Conservation (phyloP, 176 grass and related monocot species). For the Neostapfia colusana region DNA sequence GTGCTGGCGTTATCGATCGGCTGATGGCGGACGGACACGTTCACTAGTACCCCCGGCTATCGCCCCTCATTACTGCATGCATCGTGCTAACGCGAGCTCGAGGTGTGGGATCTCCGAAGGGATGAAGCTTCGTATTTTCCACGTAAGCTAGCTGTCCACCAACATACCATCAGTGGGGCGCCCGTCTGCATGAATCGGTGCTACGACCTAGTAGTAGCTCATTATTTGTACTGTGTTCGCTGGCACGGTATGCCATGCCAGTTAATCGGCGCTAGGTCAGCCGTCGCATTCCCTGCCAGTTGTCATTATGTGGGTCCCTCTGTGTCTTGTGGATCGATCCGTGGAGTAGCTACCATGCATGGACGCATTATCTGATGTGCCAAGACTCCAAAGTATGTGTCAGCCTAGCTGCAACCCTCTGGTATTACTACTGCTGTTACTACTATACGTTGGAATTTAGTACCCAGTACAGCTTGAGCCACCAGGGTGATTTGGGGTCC, state of each 20-base stretch:
- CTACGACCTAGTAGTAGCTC: no score
- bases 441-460: no score
- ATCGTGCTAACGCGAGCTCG: no score
- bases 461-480: no score
- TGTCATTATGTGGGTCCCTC: not conserved
- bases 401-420: no score
- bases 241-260: not conserved
- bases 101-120: no score
- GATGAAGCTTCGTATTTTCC: not conserved
- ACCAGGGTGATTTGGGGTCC: no score
- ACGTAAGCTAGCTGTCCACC: not conserved
- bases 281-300: slow-evolving; percentile 21
- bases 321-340: not conserved
- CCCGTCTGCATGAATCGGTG: no score
- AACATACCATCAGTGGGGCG: not conserved
- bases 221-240: not conserved
- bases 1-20: not conserved
- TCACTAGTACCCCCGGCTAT: not conserved
- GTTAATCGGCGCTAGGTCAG: not conserved
- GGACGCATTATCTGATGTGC: not conserved
- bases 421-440: no score
- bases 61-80: not conserved
- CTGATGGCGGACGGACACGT: not conserved
- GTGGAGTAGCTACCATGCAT: not conserved
- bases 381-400: no score